Evolutionary conservation across 2,329 filamentous ascomycete genomes (phyloP).

Genomic region (Cytospora schulzeri): DNA sequence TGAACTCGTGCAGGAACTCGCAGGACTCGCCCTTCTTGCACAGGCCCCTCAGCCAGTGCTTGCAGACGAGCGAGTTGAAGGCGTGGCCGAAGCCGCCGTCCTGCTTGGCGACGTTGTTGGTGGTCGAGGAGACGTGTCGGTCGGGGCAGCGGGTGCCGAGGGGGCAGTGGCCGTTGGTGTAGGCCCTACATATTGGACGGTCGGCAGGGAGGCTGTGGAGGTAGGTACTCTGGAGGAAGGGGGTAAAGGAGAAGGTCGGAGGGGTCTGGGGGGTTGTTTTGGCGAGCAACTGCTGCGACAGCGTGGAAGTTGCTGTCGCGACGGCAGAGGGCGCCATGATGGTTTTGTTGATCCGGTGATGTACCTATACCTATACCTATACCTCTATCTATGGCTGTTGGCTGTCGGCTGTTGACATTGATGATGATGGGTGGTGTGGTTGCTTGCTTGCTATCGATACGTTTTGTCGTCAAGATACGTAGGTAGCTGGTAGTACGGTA

Average conservation of each 20-base stretch:
- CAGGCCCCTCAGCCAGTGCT: conserved; percentile 95
- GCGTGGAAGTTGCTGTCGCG: conserved; percentile 33
- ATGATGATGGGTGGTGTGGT: neutral
- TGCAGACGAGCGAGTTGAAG: conserved; percentile 88
- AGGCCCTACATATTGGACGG: conserved; percentile 82
- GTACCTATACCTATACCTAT: no score
- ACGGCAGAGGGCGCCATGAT: conserved; percentile 32
- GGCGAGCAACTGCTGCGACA: conserved; percentile 55
- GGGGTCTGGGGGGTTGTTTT: conserved; percentile 49
- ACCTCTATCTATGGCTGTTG: no score
- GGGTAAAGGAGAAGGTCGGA: conserved; percentile 80
- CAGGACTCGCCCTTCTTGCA: conserved; percentile 97
- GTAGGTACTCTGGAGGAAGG: conserved; percentile 81
- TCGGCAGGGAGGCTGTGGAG: conserved; percentile 80
- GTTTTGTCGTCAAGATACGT: neutral
- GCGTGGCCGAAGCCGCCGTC: conserved; percentile 44
- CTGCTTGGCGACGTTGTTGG: conserved; percentile 35
- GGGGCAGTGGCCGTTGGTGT: conserved; percentile 82
- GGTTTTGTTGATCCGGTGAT: neutral
- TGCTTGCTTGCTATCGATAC: neutral
- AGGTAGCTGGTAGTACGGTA: no score
- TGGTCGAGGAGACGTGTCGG: conserved; percentile 63
- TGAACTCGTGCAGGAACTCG: conserved; percentile 99
- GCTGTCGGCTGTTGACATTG: neutral
- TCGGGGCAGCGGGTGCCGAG: conserved; percentile 83